These are phyloP conservation scores for Acanthamoeba lenticulata DNA, from an alignment of 208 protist species.

Conservation along the genomic window DNA sequence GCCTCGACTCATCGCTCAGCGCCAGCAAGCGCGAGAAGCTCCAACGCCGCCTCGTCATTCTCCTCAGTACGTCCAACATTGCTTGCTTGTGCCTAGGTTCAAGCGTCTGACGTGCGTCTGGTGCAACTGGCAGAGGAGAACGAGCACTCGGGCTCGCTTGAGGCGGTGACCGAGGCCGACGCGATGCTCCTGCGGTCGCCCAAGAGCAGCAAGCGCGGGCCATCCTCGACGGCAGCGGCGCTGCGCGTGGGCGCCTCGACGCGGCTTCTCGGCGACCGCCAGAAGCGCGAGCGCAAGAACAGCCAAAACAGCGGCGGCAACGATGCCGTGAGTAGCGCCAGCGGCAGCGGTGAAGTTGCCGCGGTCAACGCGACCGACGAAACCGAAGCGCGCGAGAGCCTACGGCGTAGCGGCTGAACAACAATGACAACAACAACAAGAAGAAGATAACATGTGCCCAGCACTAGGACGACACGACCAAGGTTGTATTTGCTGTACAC, in stretches of 20 bases:
- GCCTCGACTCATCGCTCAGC: not conserved
- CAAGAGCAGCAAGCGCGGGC: conserved; percentile 2
- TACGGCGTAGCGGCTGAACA: not conserved
- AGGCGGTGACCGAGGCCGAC: not conserved
- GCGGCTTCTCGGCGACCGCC: not conserved
- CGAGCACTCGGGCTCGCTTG: not conserved
- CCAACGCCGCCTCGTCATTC: not conserved
- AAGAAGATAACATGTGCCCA: too few species aligned
- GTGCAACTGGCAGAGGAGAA: not conserved
- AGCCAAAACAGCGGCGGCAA: not conserved
- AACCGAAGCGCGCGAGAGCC: not conserved
- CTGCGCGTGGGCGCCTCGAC: not conserved
- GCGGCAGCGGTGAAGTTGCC: not conserved
- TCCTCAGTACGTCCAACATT: not conserved
- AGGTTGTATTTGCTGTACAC: too few species aligned
- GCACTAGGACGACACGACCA: too few species aligned
- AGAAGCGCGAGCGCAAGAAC: not conserved
- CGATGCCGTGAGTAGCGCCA: not conserved
- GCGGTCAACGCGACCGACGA: not conserved
- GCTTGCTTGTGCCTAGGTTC: not conserved
- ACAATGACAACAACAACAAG: too few species aligned
- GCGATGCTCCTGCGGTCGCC: not conserved
- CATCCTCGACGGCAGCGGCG: too few species aligned
- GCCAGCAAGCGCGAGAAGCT: conserved; percentile 21
- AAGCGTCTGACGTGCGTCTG: not conserved